phyloP scores from a whole-genome alignment of 192 early-diverging fungal species.

The Jimgerdemannia lactiflua region DNA sequence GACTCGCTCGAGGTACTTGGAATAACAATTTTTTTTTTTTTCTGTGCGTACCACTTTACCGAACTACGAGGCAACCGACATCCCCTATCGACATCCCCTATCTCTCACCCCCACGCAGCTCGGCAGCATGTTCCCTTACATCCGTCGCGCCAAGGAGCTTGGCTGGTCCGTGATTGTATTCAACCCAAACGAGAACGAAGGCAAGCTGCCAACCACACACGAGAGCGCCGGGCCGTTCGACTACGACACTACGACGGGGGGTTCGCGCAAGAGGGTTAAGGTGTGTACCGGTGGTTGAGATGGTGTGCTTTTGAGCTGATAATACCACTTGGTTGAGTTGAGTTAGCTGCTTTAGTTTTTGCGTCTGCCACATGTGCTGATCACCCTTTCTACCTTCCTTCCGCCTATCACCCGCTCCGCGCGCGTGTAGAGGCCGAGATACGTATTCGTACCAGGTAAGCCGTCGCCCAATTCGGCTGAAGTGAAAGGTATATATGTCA shows the following conservation, averaged over 20 bases:
- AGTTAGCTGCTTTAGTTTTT: neutral
- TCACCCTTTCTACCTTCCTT: no score
- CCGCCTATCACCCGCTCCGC: no score
- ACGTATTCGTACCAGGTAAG: no score
- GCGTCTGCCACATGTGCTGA: no score
- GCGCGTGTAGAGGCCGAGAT: no score
- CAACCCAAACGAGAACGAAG: conserved; percentile 25
- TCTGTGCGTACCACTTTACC: no score
- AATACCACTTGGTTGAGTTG: neutral
- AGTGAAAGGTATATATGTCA: neutral
- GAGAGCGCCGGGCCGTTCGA: neutral
- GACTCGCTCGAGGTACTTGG: conserved; percentile 24
- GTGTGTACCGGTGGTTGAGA: neutral
- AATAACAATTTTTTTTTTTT: neutral
- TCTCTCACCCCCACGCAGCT: neutral
- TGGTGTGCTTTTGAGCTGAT: no score
- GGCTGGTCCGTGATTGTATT: conserved; percentile 21
- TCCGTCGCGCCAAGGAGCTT: conserved; percentile 15
- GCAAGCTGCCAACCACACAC: neutral
- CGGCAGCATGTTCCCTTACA: conserved; percentile 28
- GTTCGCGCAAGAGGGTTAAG: neutral
- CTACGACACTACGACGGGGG: neutral
- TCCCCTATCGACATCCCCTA: neutral
- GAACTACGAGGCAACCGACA: neutral
- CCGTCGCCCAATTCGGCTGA: no score